Evolutionary conservation across 108 stramenopile genomes (phyloP), one percentile per base, ranked within the genome.

Genomic region (Nannochloropsis salina): DNA sequence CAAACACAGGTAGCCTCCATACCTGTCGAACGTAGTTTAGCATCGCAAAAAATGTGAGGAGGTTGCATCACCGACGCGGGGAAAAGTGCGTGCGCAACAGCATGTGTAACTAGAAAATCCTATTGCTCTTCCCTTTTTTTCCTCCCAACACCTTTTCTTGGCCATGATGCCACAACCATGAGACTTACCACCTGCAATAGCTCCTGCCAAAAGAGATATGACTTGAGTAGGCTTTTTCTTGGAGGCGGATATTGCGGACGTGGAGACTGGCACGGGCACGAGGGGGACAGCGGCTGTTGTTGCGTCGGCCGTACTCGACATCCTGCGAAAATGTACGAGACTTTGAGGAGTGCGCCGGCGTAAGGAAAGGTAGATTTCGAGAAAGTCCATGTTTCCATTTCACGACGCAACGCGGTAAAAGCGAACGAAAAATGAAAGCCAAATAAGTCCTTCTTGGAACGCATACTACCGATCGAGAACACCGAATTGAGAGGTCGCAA

Each of bases 1-100:
- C 98, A 97, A 0, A 97, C 90, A 42, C 86, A 87, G 45, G 86
- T 85, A 18, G 90, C 89, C 84, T 92, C 92, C 47, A 92, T 86
- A 82, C 88, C 91, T 82, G 61, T 6, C 8, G n/a, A 74, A 0
- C 15, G 3, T 74, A 74, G n/a, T 31, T 1, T 31, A 31, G 31
- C 31, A 31, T 31, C 31, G 31, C 31, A 6, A 4, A 74, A 8
- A 74, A 74, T 2, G 6, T 0, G 61, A 6, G 61, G 4, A 6
- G 61, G 61, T n/a, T 15, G 8, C 4, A 74, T 15, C 0, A 6
- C 4, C 5, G 61, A n/a, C 4, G 6, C 61, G 61, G n/a, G 61
- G 61, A 6, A 74, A 4, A n/a, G n/a, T 2, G 61, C 15, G 61
- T 15, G 61, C 15, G 15, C 31, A 31, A 31, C 31, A 31, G 31